Conservation (phyloP, 129 eudicot genomes). For the Flaveria linearis region DNA sequence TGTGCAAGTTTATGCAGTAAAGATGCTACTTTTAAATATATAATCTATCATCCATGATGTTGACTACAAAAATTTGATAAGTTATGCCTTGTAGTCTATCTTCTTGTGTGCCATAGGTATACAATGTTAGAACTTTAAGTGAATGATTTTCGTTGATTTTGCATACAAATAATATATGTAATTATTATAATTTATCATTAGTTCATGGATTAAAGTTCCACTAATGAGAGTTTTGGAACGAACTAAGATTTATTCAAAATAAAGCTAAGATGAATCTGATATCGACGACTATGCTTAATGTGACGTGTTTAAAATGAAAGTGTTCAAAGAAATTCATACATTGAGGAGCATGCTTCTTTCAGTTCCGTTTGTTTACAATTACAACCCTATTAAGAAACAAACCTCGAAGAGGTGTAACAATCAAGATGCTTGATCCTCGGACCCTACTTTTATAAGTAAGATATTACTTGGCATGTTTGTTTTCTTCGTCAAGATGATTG, state of each 20-base stretch:
- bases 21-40: slow-evolving; percentile 29
- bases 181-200: background rate
- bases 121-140: background rate
- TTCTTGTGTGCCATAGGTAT: slow-evolving; percentile 29
- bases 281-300: no score
- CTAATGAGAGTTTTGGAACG: no score
- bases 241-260: no score
- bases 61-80: slow-evolving; percentile 17
- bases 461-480: no score
- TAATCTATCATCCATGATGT: slow-evolving; percentile 25
- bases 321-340: background rate
- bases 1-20: slow-evolving; percentile 35
- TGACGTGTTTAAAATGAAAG: no score
- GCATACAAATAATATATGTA: background rate
- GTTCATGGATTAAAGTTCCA: background rate
- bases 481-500: no score
- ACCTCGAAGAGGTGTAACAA: no score
- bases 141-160: background rate
- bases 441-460: no score
- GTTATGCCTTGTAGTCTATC: slow-evolving; percentile 23
- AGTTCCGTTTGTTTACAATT: no score
- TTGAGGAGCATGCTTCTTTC: background rate
- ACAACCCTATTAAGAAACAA: no score
- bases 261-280: no score
- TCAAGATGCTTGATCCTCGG: no score